Conservation (phyloP, 257 asterid genomes). For the Handroanthus guayacan region DNA sequence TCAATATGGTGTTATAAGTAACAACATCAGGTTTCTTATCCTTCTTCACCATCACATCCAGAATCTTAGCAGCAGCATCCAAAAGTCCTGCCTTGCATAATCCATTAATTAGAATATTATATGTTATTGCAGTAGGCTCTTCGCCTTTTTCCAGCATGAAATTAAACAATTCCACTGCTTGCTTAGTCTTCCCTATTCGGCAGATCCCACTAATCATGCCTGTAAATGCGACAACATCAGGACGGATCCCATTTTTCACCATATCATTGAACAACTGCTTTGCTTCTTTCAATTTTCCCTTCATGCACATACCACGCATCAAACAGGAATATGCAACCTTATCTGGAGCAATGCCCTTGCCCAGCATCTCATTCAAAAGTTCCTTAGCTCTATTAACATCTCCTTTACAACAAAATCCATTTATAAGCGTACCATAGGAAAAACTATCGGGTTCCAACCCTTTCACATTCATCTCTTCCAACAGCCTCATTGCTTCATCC, state of each 20-base stretch:
- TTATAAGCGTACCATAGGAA: constrained; percentile 52
- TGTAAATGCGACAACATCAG: constrained; percentile 63
- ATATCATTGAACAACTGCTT: constrained; percentile 58
- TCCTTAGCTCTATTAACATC: constrained; percentile 58
- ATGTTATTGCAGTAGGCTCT: constrained; percentile 56
- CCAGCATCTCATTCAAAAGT: constrained; percentile 58
- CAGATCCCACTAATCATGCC: constrained; percentile 65
- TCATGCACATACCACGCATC: constrained; percentile 60
- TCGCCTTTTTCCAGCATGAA: constrained; percentile 67
- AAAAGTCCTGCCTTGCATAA: constrained; percentile 60
- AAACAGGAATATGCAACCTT: constrained; percentile 63
- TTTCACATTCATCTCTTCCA: constrained; percentile 61
- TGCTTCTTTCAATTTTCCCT: constrained; percentile 62
- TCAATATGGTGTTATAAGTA: constrained; percentile 59
- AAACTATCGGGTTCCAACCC: constrained; percentile 58
- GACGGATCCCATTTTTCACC: constrained; percentile 58
- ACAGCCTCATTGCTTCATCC: constrained; percentile 50
- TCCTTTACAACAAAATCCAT: constrained; percentile 59
- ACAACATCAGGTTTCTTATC: constrained; percentile 58
- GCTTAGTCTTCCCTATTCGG: constrained; percentile 51
- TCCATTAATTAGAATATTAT: constrained; percentile 61
- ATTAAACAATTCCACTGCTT: constrained; percentile 62
- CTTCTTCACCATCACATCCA: constrained; percentile 61
- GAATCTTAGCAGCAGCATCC: constrained; percentile 57
- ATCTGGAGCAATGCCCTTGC: constrained; percentile 60